Conservation (phyloP, 2,329 filamentous ascomycete genomes). For the Leptographium flavum region DNA sequence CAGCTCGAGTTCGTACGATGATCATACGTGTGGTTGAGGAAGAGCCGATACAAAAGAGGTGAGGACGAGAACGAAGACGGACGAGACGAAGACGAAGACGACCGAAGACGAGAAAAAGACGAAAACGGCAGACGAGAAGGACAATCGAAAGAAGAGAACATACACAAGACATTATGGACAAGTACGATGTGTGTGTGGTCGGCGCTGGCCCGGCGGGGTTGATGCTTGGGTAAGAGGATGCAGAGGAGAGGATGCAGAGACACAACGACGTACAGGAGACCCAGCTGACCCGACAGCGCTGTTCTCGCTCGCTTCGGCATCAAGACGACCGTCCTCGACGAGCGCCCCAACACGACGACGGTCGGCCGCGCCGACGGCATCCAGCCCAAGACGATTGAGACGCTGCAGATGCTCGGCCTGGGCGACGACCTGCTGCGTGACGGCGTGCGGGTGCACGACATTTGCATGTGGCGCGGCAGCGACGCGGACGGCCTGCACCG, state of each 20-base stretch:
- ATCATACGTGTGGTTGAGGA: background rate
- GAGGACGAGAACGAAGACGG: too few species aligned
- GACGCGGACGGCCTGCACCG: constrained; percentile 25
- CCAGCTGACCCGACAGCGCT: background rate
- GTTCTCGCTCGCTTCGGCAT: constrained; percentile 41
- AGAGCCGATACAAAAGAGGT: background rate
- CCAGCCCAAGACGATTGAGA: constrained; percentile 67
- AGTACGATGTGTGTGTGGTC: constrained; percentile 13
- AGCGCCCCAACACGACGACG: constrained; percentile 39
- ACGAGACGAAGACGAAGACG: background rate
- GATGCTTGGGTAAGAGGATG: constrained; percentile 20
- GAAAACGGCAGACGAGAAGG: background rate
- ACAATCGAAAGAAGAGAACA: background rate
- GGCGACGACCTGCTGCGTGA: constrained; percentile 50
- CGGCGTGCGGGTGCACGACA: constrained; percentile 58
- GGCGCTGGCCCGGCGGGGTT: constrained; percentile 20
- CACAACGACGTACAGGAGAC: background rate
- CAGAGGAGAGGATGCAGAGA: background rate
- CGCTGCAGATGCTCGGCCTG: constrained; percentile 55
- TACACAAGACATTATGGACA: background rate
- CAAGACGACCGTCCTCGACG: constrained; percentile 40
- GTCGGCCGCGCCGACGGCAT: constrained; percentile 52
- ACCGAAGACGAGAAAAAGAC: background rate
- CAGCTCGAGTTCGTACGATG: constrained; percentile 1
- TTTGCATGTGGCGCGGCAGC: constrained; percentile 52